Evolutionary conservation across 2,329 filamentous ascomycete genomes (phyloP).

Genomic region (Ophiostoma ulmi): DNA sequence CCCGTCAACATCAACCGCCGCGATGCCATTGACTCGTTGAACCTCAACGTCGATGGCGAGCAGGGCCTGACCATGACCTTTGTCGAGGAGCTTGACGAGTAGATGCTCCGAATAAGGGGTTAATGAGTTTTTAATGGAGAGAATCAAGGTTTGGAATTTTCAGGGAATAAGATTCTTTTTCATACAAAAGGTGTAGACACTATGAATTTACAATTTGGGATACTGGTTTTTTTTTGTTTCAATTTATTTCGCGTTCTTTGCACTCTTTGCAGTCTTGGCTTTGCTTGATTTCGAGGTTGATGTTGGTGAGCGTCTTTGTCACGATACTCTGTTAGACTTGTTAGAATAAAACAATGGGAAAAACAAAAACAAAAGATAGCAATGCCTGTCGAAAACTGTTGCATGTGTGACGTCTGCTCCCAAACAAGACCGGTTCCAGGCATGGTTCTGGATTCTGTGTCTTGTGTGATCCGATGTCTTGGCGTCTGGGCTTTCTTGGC

Average conservation of each 20-base stretch:
- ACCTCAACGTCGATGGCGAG: conserved; percentile 40
- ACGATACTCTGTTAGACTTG: background rate
- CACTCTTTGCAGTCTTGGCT: too few species aligned
- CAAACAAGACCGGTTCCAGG: conserved; percentile 1
- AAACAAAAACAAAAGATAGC: background rate
- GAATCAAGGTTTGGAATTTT: background rate
- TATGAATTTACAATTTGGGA: conserved; percentile 9
- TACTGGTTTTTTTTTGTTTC: background rate
- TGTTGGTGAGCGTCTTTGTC: background rate
- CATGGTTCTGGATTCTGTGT: background rate
- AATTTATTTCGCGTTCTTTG: background rate
- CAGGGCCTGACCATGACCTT: conserved; percentile 46
- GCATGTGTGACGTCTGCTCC: background rate
- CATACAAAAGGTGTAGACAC: background rate
- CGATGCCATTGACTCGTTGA: conserved; percentile 38
- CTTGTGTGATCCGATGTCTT: conserved; percentile 1
- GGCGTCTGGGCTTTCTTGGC: conserved; percentile 9
- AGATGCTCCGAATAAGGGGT: background rate
- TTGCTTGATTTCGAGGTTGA: background rate
- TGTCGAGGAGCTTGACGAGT: conserved; percentile 38
- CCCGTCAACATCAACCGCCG: conserved; percentile 26
- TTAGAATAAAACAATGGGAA: background rate
- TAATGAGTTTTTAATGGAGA: background rate
- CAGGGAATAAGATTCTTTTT: background rate
- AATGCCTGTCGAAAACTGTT: background rate